Conservation (phyloP, 768 basidiomycete species). For the Leccinum sublutescens region DNA sequence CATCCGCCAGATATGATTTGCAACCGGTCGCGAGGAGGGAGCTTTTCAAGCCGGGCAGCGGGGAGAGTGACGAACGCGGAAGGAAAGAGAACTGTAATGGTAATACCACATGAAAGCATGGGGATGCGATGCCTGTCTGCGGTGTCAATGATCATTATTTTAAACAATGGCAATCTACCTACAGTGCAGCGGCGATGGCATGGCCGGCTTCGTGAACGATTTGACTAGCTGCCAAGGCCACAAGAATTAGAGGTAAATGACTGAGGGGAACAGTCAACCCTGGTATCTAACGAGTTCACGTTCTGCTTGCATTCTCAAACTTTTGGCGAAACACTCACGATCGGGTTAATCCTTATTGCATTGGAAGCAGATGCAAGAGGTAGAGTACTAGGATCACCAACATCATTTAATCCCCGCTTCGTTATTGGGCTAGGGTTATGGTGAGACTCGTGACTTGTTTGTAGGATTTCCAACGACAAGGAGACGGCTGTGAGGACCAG, state of each 20-base stretch:
- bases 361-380: neutral
- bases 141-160: slow-evolving; percentile 1
- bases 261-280: slow-evolving; percentile 77
- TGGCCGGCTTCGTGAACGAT: slow-evolving; percentile 82
- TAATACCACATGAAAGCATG: slow-evolving; percentile 57
- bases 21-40: slow-evolving; percentile 44
- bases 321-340: slow-evolving; percentile 27
- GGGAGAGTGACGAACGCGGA: slow-evolving; percentile 74
- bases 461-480: slow-evolving; percentile 19
- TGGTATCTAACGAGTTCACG: slow-evolving; percentile 56
- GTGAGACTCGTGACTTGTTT: neutral
- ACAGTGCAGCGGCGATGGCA: slow-evolving; percentile 74
- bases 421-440: slow-evolving; percentile 8
- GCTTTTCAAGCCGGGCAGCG: slow-evolving; percentile 34
- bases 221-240: slow-evolving; percentile 62
- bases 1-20: slow-evolving; percentile 72
- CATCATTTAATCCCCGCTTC: slow-evolving; percentile 15
- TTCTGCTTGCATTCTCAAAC: neutral
- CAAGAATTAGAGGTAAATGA: slow-evolving; percentile 64
- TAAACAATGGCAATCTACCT: slow-evolving; percentile 26
- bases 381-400: neutral
- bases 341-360: slow-evolving; percentile 21
- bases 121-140: slow-evolving; percentile 59
- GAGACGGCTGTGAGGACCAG: slow-evolving; percentile 36
- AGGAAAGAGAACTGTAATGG: slow-evolving; percentile 63